phyloP scores from a whole-genome alignment of 345 rosid genomes.

The Murraya koenigii region DNA sequence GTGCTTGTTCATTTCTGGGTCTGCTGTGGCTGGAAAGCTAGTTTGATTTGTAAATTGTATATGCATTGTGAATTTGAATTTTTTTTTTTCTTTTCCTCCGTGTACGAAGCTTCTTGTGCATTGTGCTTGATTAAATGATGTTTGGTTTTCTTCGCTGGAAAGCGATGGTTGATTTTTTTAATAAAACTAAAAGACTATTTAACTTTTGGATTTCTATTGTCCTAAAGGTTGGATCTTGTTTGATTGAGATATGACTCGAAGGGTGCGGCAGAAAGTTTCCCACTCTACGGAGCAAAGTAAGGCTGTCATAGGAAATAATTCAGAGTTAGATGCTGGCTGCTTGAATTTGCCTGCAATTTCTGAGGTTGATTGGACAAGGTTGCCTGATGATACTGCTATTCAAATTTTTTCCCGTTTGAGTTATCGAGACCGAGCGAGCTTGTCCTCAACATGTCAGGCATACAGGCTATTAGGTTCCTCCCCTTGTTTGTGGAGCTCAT shows the following conservation, averaged over 20 bases:
- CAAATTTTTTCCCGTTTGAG: slow-evolving; percentile 28
- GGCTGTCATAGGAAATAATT: slow-evolving; percentile 18
- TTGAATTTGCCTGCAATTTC: background rate
- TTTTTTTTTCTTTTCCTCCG: background rate
- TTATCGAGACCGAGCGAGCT: slow-evolving; percentile 36
- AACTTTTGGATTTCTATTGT: slow-evolving; percentile 9
- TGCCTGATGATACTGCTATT: slow-evolving; percentile 38
- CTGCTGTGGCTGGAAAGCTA: background rate
- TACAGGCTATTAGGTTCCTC: slow-evolving; percentile 34
- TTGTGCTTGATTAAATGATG: background rate
- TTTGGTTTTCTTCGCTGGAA: background rate
- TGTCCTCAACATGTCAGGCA: slow-evolving; percentile 35
- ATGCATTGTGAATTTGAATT: background rate
- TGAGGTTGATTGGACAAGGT: slow-evolving; percentile 33
- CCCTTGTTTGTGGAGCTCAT: slow-evolving; percentile 32
- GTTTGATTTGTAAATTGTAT: slow-evolving; percentile 3
- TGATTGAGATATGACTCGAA: slow-evolving; percentile 25
- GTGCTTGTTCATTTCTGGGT: background rate
- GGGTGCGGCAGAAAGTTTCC: slow-evolving; percentile 28
- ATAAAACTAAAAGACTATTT: background rate
- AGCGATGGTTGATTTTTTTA: background rate
- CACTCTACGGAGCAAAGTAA: slow-evolving; percentile 8
- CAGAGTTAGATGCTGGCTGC: slow-evolving; percentile 19
- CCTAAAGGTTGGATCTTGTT: slow-evolving; percentile 3
- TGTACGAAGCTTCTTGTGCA: background rate